Conservation (phyloP, 2,329 filamentous ascomycete species). For the Fusarium sp. region DNA sequence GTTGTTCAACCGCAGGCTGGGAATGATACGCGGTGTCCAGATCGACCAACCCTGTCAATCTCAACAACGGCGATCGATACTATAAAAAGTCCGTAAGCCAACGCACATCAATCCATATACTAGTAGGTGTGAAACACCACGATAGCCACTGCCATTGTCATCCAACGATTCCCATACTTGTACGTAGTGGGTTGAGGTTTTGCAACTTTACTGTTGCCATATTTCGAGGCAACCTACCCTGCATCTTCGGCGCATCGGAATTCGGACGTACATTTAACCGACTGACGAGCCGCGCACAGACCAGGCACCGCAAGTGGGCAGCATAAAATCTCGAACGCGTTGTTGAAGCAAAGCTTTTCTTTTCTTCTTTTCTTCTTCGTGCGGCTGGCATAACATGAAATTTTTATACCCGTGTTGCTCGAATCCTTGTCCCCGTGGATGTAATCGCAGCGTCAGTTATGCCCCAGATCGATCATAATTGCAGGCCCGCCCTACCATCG, state of each 20-base stretch:
- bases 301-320: slow-evolving; percentile 1
- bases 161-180: too few relatives aligned
- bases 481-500: slow-evolving; percentile 74
- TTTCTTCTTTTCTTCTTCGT: slow-evolving; percentile 77
- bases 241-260: neutral
- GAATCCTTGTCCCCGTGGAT: slow-evolving; percentile 71
- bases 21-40: too few relatives aligned
- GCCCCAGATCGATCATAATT: slow-evolving; percentile 86
- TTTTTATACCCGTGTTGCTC: slow-evolving; percentile 86
- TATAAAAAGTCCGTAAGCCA: too few relatives aligned
- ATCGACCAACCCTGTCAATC: too few relatives aligned
- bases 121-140: too few relatives aligned
- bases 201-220: too few relatives aligned
- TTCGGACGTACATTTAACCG: slow-evolving; percentile 22
- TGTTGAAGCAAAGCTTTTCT: slow-evolving; percentile 53
- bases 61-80: too few relatives aligned
- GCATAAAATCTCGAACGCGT: slow-evolving; percentile 51
- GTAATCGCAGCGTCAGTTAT: slow-evolving; percentile 79
- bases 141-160: too few relatives aligned
- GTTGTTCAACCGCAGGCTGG: too few relatives aligned
- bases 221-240: slow-evolving; percentile 19
- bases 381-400: slow-evolving; percentile 82
- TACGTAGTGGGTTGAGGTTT: too few relatives aligned
- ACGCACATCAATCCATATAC: too few relatives aligned
- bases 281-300: slow-evolving; percentile 12